A percentile compares a stretch with the other conserved stretches of the same genome.
phyloP scores from a whole-genome alignment of 179 eudicot genomes.

The Vitellaria paradoxa region DNA sequence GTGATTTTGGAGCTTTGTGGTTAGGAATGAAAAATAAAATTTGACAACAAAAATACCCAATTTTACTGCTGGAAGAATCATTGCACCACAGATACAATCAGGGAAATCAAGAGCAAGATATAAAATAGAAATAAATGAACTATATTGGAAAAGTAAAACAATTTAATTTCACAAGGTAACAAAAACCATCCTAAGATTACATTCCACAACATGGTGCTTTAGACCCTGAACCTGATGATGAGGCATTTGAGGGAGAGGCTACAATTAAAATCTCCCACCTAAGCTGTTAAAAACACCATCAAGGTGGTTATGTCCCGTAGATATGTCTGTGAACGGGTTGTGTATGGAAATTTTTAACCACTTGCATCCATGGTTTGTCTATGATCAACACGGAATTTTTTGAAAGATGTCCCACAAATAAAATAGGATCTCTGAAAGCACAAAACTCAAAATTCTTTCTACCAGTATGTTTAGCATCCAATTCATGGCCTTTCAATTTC shows the following conservation, averaged over 20 bases:
- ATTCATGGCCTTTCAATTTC: conserved; percentile 37
- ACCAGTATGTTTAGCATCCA: conserved; percentile 30
- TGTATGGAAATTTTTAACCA: conserved; percentile 59
- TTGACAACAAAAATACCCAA: neutral
- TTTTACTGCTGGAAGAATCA: neutral
- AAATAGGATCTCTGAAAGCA: conserved; percentile 73
- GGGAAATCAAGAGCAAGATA: neutral
- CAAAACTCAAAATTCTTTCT: conserved; percentile 66
- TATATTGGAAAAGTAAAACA: neutral
- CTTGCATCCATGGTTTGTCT: conserved; percentile 93
- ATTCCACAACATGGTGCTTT: conserved; percentile 37
- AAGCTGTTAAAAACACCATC: conserved; percentile 12
- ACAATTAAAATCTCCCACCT: conserved; percentile 22
- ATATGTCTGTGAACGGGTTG: conserved; percentile 91
- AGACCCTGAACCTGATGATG: neutral
- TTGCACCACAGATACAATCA: neutral
- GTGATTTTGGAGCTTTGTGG: neutral
- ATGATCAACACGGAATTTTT: conserved; percentile 63
- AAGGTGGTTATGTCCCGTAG: conserved; percentile 54
- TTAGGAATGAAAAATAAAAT: neutral
- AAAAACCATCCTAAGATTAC: conserved; percentile 18
- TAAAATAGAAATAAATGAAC: neutral
- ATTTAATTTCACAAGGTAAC: conserved; percentile 16
- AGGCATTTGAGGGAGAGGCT: neutral
- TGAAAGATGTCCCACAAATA: conserved; percentile 80